Evolutionary conservation across 1,284 basidiomycete species (phyloP).

Genomic region (Austroboletus olivaceoglutinosus): DNA sequence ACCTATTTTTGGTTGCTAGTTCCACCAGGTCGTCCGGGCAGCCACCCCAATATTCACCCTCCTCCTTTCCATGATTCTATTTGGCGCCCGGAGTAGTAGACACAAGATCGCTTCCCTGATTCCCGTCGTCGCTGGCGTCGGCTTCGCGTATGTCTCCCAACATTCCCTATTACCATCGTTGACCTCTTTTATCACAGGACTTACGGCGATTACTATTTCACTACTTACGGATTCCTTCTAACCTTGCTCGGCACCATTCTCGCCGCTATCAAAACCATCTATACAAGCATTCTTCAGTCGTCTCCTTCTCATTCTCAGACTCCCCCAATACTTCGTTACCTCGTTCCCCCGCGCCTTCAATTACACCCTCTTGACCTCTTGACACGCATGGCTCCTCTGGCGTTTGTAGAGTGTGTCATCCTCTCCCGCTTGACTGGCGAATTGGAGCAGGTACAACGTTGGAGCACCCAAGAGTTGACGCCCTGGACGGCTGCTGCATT

Average conservation of each 20-base stretch:
- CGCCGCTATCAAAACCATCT: slow-evolving; percentile 88
- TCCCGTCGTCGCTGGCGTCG: slow-evolving; percentile 89
- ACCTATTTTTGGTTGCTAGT: slow-evolving; percentile 43
- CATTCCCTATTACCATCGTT: not conserved
- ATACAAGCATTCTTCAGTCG: slow-evolving; percentile 79
- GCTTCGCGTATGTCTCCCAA: slow-evolving; percentile 74
- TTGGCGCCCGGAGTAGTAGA: slow-evolving; percentile 50
- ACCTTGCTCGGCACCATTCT: slow-evolving; percentile 87
- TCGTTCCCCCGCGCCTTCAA: slow-evolving; percentile 48
- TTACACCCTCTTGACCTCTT: slow-evolving; percentile 87
- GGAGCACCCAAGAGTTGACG: slow-evolving; percentile 53
- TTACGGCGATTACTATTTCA: slow-evolving; percentile 90
- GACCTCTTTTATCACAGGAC: slow-evolving; percentile 51
- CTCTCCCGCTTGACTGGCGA: slow-evolving; percentile 81
- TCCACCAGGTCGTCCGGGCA: slow-evolving; percentile 94
- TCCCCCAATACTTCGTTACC: slow-evolving; percentile 16
- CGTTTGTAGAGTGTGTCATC: slow-evolving; percentile 80
- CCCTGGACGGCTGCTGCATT: slow-evolving; percentile 53
- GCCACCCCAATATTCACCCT: slow-evolving; percentile 90
- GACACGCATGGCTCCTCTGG: slow-evolving; percentile 81
- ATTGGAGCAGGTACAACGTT: slow-evolving; percentile 58
- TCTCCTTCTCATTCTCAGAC: slow-evolving; percentile 23
- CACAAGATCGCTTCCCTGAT: slow-evolving; percentile 72
- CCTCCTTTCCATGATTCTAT: slow-evolving; percentile 61
- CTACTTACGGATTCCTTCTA: slow-evolving; percentile 75